Percentiles rank a stretch among this genome's conserved stretches.
Conservation (phyloP, 1,284 basidiomycete species). For the Malassezia japonica region DNA sequence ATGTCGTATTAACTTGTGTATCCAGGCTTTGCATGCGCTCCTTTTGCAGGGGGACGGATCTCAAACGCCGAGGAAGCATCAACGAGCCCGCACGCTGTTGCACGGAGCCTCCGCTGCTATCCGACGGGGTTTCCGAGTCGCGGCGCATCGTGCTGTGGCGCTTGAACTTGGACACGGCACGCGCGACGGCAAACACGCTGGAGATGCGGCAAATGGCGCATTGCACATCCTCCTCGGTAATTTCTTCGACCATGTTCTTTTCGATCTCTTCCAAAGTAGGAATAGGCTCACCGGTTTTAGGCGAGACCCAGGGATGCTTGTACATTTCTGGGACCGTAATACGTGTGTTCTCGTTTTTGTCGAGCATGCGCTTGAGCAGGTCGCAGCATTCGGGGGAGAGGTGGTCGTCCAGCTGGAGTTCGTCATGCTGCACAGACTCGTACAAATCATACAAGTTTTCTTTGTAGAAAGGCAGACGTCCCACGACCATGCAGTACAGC, state of each 20-base stretch:
- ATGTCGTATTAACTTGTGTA: no score
- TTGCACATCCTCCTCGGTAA: conserved; percentile 45
- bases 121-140: background rate
- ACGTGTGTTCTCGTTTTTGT: conserved; percentile 32
- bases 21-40: no score
- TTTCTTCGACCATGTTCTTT: conserved; percentile 25
- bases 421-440: conserved; percentile 50
- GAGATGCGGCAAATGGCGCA: conserved; percentile 40
- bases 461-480: conserved; percentile 53
- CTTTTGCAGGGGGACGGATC: no score
- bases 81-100: no score
- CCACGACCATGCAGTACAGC: conserved; percentile 54
- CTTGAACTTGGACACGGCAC: conserved; percentile 45
- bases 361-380: conserved; percentile 31
- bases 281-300: conserved; percentile 20
- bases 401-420: conserved; percentile 30
- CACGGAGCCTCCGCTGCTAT: no score
- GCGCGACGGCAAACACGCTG: conserved; percentile 44
- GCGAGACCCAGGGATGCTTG: conserved; percentile 35
- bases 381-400: conserved; percentile 26
- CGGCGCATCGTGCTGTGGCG: background rate
- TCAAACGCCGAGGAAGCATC: no score
- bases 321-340: conserved; percentile 33
- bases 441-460: conserved; percentile 53
- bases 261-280: conserved; percentile 29